Conservation (phyloP, 2,329 filamentous ascomycete genomes). For the Penicillium freii region DNA sequence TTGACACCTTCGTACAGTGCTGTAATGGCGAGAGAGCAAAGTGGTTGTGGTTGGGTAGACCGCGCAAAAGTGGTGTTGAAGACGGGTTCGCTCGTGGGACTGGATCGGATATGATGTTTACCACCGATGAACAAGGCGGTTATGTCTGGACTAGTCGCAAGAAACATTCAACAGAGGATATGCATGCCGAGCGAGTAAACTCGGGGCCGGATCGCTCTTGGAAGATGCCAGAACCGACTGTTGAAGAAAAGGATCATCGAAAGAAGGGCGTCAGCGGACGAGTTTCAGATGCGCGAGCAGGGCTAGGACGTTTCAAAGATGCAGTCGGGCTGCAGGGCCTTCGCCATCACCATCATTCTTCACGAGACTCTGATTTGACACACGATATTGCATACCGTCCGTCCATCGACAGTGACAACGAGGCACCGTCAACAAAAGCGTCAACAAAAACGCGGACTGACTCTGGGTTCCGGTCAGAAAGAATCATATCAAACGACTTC, state of each 20-base stretch:
- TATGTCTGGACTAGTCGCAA: constrained; percentile 47
- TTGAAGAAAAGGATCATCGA: constrained; percentile 43
- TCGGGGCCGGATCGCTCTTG: constrained; percentile 32
- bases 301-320: constrained; percentile 81
- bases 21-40: constrained; percentile 80
- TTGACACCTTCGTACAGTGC: constrained; percentile 77
- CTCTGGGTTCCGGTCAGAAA: constrained; percentile 17
- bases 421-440: constrained; percentile 14
- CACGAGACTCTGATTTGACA: constrained; percentile 37
- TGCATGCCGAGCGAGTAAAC: constrained; percentile 29
- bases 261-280: constrained; percentile 77
- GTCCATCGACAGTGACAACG: constrained; percentile 31
- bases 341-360: constrained; percentile 41
- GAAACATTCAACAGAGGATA: constrained; percentile 42
- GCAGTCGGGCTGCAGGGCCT: constrained; percentile 61
- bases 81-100: constrained; percentile 32
- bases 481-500: constrained; percentile 19
- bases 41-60: constrained; percentile 93
- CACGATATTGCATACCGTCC: constrained; percentile 30
- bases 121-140: constrained; percentile 46
- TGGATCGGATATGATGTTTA: constrained; percentile 45
- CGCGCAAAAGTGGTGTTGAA: constrained; percentile 58
- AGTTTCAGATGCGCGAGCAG: constrained; percentile 76
- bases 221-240: constrained; percentile 30
- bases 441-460: constrained; percentile 14